These are phyloP conservation scores for Prosopis cineraria DNA, from an alignment of 306 rosid species.

Conservation along the genomic window DNA sequence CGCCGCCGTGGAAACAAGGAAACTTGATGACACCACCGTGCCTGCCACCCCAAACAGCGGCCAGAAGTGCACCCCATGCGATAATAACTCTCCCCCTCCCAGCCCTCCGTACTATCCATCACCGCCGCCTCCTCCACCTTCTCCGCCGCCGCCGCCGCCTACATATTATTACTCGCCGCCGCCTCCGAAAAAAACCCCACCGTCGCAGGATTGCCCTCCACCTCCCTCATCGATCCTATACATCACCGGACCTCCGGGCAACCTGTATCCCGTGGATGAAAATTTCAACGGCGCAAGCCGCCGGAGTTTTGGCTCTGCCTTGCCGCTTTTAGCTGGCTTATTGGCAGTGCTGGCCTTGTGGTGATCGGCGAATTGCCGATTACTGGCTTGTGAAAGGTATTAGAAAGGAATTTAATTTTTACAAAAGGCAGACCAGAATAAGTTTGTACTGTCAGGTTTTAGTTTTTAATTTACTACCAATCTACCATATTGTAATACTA, in stretches of 20 bases:
- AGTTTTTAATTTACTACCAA: no score
- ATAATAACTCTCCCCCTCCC: constrained; percentile 18
- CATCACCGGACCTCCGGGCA: constrained; percentile 55
- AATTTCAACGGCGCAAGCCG: constrained; percentile 40
- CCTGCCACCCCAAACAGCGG: constrained; percentile 11
- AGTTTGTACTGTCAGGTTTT: constrained; percentile 30
- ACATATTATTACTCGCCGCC: constrained; percentile 36
- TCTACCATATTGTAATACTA: no score
- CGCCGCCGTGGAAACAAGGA: constrained; percentile 41
- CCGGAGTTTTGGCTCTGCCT: constrained; percentile 13
- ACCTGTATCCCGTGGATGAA: constrained; percentile 47
- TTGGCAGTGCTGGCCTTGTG: constrained; percentile 22
- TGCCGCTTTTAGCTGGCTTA: constrained; percentile 33
- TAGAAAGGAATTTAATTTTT: background rate
- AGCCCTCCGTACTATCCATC: constrained; percentile 33
- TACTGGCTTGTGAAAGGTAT: constrained; percentile 20
- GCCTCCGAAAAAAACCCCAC: constrained; percentile 37
- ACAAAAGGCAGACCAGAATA: constrained; percentile 21
- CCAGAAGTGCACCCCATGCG: constrained; percentile 43
- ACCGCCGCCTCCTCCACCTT: constrained; percentile 34
- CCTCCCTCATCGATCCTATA: constrained; percentile 37
- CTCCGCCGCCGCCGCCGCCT: constrained; percentile 25
- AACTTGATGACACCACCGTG: constrained; percentile 39
- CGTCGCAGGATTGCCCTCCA: constrained; percentile 40
- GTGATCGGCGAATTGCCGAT: background rate